Conservation (phyloP, 1,139 yeast species). For the Lizanozyma gosingica region DNA sequence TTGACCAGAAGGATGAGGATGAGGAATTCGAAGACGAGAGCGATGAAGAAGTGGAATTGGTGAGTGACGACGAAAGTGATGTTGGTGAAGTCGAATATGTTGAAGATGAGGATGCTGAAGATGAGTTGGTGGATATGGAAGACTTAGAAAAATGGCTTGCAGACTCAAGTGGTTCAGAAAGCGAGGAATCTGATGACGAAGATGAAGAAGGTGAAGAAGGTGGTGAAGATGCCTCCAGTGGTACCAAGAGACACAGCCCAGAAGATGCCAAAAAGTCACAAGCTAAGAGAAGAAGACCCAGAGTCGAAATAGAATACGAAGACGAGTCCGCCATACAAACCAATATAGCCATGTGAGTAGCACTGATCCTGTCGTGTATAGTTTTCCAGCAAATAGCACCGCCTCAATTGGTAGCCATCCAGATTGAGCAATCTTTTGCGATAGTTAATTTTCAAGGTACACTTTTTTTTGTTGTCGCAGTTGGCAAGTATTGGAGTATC, state of each 20-base stretch:
- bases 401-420: too few relatives aligned
- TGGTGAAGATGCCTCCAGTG: constrained; percentile 25
- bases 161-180: constrained; percentile 40
- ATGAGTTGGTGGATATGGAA: constrained; percentile 84
- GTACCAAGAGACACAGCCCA: constrained; percentile 32
- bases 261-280: constrained; percentile 21
- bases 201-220: constrained; percentile 21
- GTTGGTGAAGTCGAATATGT: constrained; percentile 80
- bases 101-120: constrained; percentile 72
- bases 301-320: constrained; percentile 79
- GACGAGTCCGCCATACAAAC: constrained; percentile 46
- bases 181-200: constrained; percentile 26
- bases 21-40: constrained; percentile 58
- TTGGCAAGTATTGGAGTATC: too few relatives aligned
- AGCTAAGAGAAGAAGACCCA: constrained; percentile 54
- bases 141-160: constrained; percentile 88
- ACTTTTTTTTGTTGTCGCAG: too few relatives aligned
- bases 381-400: too few relatives aligned
- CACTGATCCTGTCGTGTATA: too few relatives aligned
- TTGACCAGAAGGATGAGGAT: constrained; percentile 48
- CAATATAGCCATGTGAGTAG: constrained; percentile 19
- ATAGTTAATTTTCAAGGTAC: too few relatives aligned
- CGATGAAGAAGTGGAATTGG: constrained; percentile 47
- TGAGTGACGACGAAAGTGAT: constrained; percentile 52
- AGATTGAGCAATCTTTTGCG: too few relatives aligned